A percentile compares a stretch with the other conserved stretches of the same genome.
phyloP scores from a whole-genome alignment of 805 yeast species.

The Candida easanensis region DNA sequence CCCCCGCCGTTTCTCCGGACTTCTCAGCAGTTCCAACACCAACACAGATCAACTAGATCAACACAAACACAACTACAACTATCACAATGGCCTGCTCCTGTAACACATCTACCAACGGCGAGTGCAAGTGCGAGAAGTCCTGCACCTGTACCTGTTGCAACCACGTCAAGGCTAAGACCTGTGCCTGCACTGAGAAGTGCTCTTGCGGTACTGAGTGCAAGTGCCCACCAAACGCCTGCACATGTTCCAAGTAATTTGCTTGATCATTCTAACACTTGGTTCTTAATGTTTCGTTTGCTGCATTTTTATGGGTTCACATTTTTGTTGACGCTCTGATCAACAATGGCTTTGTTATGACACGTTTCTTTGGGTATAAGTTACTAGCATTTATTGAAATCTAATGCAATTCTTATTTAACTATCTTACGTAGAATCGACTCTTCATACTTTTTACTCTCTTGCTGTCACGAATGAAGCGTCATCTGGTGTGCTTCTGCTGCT shows the following conservation, averaged over 20 bases:
- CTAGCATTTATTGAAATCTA: no score
- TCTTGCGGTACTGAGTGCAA: slow-evolving; percentile 9
- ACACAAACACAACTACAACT: background rate
- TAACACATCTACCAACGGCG: slow-evolving; percentile 5
- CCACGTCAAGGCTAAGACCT: slow-evolving; percentile 1
- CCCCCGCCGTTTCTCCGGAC: background rate
- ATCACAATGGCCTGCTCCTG: slow-evolving; percentile 11
- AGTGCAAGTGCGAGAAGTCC: slow-evolving; percentile 7
- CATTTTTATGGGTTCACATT: background rate
- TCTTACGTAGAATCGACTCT: no score
- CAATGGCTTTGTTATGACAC: no score
- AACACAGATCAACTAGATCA: background rate
- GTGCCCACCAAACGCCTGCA: slow-evolving; percentile 9
- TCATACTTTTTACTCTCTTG: background rate
- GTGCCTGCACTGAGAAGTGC: slow-evolving; percentile 9
- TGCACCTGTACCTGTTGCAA: slow-evolving; percentile 1
- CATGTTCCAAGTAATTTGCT: slow-evolving; percentile 9
- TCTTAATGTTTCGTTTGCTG: background rate
- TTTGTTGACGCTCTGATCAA: no score
- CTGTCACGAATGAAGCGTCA: background rate
- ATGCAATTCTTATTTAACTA: no score
- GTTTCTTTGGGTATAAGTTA: no score
- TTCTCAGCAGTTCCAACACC: no score
- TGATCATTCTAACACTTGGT: background rate
- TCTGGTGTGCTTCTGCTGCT: background rate